These are phyloP conservation scores for Uncinocarpus reesii DNA, from an alignment of 2,329 filamentous ascomycete genomes.

Conservation along the genomic window DNA sequence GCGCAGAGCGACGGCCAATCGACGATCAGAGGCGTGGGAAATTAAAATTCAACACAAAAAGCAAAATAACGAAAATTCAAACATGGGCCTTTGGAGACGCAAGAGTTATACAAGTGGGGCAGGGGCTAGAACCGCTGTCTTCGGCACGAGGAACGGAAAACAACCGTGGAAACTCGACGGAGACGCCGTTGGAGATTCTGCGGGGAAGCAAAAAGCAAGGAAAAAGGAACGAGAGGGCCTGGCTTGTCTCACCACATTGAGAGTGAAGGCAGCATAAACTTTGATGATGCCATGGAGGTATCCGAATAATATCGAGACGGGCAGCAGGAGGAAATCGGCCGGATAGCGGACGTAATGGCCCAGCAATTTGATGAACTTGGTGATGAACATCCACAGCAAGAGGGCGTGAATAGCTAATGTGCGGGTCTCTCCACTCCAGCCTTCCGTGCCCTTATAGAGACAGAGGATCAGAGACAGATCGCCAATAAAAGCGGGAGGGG, in stretches of 20 bases:
- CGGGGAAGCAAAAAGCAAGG: not conserved
- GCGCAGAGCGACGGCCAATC: conserved; percentile 1
- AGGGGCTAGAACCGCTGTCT: conserved; percentile 13
- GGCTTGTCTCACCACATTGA: conserved; percentile 62
- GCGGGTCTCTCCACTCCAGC: conserved; percentile 48
- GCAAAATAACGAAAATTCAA: not conserved
- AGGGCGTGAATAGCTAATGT: conserved; percentile 51
- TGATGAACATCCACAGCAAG: conserved; percentile 68
- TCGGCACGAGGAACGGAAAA: conserved; percentile 4
- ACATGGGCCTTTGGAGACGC: not conserved
- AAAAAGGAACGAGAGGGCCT: not conserved
- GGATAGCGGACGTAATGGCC: conserved; percentile 80
- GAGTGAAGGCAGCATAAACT: conserved; percentile 71
- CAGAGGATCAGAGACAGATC: conserved; percentile 64
- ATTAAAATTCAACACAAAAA: conserved; percentile 5
- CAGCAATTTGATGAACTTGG: conserved; percentile 82
- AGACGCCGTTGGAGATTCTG: not conserved
- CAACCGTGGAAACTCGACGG: conserved; percentile 1
- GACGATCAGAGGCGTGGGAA: conserved; percentile 1
- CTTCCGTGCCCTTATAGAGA: conserved; percentile 57
- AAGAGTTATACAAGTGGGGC: not conserved
- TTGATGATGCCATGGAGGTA: conserved; percentile 92
- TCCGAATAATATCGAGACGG: conserved; percentile 79
- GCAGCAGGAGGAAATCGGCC: conserved; percentile 66
- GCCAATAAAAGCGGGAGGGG: conserved; percentile 69